Evolutionary conservation across 169 alveolate genomes (phyloP), one percentile per base, ranked within the genome.

Genomic region (Cyclospora cayetanensis): DNA sequence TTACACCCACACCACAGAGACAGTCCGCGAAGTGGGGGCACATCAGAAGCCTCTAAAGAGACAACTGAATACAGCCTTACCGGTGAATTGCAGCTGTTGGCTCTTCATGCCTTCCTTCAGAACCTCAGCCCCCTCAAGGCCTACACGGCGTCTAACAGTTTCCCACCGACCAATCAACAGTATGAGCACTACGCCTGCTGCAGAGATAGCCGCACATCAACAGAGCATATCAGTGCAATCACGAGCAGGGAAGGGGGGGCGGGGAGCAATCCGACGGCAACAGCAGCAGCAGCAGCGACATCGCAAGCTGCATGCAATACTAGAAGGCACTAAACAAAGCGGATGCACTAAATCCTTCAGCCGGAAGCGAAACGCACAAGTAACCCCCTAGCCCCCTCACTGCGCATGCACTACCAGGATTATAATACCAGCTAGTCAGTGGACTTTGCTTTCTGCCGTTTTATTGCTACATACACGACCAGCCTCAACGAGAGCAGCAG

Each of bases 11-110:
- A n/a, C n/a, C n/a, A n/a, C n/a, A n/a, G n/a, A n/a, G n/a, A n/a
- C n/a, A n/a, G n/a, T n/a, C n/a, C n/a, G n/a, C n/a, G n/a, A n/a
- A n/a, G n/a, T n/a, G n/a, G n/a, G n/a, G n/a, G n/a, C n/a, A n/a
- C n/a, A n/a, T n/a, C n/a, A n/a, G n/a, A n/a, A n/a, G n/a, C n/a
- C n/a, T n/a, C 4, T 55, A 31, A 55, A 55, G 68, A 55, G 12
- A 55, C 68, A 55, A 11, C 20, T 11, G 25, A 55, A 66, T 4
- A 66, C n/a, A 66, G 37, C 11, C 25, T 60, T 74, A 84, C 91
- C 91, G n/a, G 91, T 84, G 91, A 84, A 84, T 66, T 84, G 91
- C 43, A 84, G 82, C 82, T 84, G 74, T 42, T 84, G 91, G 11
- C 80, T 53, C 34, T 46, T 70, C 91, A 84, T 84, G 42, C 91